A percentile compares a stretch with the other conserved stretches of the same genome.
Conservation (phyloP, 1,139 yeast genomes). For the Blastobotrys arbuscula region DNA sequence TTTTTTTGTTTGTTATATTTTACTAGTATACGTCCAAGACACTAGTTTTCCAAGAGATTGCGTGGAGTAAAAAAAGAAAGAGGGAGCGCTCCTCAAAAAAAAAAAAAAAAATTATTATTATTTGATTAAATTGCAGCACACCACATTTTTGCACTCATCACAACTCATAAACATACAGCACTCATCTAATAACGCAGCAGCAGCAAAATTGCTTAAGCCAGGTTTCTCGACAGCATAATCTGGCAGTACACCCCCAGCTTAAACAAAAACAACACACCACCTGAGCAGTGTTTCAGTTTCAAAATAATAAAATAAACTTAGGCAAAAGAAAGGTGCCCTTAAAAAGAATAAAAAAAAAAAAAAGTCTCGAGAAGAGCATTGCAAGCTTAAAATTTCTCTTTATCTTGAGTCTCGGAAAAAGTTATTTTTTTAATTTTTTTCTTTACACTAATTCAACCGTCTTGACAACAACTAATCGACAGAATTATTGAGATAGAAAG, state of each 20-base stretch:
- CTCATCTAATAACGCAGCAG: neutral
- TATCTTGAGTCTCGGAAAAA: neutral
- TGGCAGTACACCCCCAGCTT: too few species aligned
- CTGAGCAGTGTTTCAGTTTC: conserved; percentile 3
- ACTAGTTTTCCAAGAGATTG: neutral
- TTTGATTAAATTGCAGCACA: neutral
- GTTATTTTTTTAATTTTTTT: too few species aligned
- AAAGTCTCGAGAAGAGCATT: neutral
- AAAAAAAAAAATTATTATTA: neutral
- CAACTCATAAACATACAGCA: neutral
- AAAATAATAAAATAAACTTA: neutral
- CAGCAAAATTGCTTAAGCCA: neutral
- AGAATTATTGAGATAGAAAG: too few species aligned
- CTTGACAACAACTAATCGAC: neutral
- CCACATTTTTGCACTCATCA: neutral
- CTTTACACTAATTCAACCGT: too few species aligned
- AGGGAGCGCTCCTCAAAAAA: neutral
- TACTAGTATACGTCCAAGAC: neutral
- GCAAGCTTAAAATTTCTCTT: neutral
- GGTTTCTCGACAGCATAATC: too few species aligned
- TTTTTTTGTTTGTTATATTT: neutral
- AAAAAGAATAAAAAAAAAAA: neutral
- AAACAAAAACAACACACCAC: conserved; percentile 1
- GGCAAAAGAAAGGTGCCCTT: neutral
- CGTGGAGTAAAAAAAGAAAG: neutral